Evolutionary conservation across 192 early-diverging fungal species (phyloP).

Genomic region (Spizellomyces sp.): DNA sequence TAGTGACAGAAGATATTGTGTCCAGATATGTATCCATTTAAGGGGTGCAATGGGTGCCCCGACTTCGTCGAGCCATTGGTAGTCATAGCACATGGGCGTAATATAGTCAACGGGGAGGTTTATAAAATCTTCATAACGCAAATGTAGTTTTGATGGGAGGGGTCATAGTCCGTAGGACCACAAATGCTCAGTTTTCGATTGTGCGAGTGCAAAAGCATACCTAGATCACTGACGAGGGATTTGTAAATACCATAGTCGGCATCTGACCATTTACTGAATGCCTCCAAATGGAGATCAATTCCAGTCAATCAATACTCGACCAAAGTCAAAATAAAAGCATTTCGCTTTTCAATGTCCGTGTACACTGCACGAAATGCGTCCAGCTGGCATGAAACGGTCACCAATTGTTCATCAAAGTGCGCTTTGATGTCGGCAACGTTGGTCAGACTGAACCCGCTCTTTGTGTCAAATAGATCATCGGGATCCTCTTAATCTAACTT

Average conservation of each 20-base stretch:
- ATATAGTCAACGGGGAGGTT: slow-evolving; percentile 5
- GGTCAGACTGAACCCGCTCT: background rate
- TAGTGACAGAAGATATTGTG: background rate
- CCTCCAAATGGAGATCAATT: slow-evolving; percentile 2
- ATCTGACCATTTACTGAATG: background rate
- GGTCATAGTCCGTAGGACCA: background rate
- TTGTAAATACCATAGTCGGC: background rate
- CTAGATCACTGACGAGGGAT: background rate
- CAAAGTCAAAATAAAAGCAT: background rate
- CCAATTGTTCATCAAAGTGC: slow-evolving; percentile 1
- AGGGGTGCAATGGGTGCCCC: slow-evolving; percentile 2
- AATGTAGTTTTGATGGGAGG: background rate
- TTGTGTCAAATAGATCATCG: background rate
- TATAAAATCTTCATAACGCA: background rate
- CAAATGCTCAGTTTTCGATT: background rate
- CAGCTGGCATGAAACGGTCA: background rate
- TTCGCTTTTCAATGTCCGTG: background rate
- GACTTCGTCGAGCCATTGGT: background rate
- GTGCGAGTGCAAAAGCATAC: background rate
- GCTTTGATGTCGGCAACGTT: slow-evolving; percentile 8
- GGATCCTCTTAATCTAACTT: background rate
- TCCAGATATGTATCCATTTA: background rate
- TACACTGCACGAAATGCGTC: slow-evolving; percentile 4
- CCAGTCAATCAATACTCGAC: background rate
- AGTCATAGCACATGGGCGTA: slow-evolving; percentile 3